Evolutionary conservation across 306 rosid genomes (phyloP), one percentile per base, ranked within the genome.

Genomic region (Alnus glutinosa): DNA sequence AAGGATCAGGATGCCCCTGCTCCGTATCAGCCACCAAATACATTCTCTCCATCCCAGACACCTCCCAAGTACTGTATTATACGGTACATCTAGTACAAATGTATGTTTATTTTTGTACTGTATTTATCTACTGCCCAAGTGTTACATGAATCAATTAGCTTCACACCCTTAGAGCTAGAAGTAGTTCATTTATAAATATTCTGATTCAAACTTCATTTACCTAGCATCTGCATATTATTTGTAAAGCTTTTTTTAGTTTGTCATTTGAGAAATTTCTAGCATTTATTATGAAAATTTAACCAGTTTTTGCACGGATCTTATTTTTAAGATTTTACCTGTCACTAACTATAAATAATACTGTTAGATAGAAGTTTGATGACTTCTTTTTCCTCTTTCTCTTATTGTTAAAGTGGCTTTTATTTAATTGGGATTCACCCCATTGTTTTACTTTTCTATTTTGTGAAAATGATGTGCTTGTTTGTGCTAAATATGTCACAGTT

Each of bases 31-130:
- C 89, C 88, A 70, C 89, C 89, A 73, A 78, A 74, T 50, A 67
- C 93, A 76, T 95, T 91, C 88, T 83, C 91, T 85, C 98, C 98
- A 67, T 69, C 92, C 8, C 95, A 79, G 73, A 6, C 91, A 61
- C 83, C 90, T 57, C 91, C 32, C 93, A 90, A 98, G 98, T 95
- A 88, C 7, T 36, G 5, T 16, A 37, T 30, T 30, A 30, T 36
- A 44, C 2, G 9, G 36, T 34, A 58, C 34, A 28, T 46, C 64
- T 71, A 7, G 9, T 42, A 42, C 1, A 4, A 42, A 42, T 6
- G 6, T 16, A n/a, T 55, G 62, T 19, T 55, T 55, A 55, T 55
- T 42, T 55, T 18, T 39, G 61, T 55, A 55, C 10, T 55, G 3
- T n/a, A n/a, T 54, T 54, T 55, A 55, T 55, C 7, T 16, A 9